Base-by-base conservation (phyloP, 179 eudicot species). In the Spinacia oleracea region DNA sequence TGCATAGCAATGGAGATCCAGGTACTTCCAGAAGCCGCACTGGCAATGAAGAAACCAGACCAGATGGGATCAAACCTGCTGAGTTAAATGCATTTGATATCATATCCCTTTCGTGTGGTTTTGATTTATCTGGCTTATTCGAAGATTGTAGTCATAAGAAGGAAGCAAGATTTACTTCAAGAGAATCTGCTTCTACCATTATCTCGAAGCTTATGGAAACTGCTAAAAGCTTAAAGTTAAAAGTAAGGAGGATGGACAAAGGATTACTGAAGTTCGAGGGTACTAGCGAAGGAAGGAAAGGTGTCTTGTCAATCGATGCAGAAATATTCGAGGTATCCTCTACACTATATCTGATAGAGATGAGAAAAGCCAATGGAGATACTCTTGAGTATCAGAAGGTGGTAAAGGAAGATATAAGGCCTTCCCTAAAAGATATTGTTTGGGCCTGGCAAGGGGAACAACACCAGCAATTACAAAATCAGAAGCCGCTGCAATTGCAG, bases 391-490 rank as follows among this genome's bases (percentile, higher is more conserved):
- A 79, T 76, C 83, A 80, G 43, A 83, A 76, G 80, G 50, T 79
- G 53, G 43, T 83, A 9, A 76, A 64, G 66, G 85, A 83, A 21
- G 83, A 83, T 65, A 72, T 83, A 48, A 83, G 82, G 75, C 85
- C 85, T 46, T 82, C 80, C 50, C 74, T 83, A 40, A 72, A 58
- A 46, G 85, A 79, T 65, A 76, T 83, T 71, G 80, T 83, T 79
- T 83, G 85, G 85, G 85, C 85, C 9, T 83, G 85, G 85, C 85
- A 83, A 72, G 85, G 83, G 32, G 85, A 83, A 35, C 85, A 76
- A 8, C 74, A 64, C 9, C 72, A 66, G 29, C 73, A 53, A 2
- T 70, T 35, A 67, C 79, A 72, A 46, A 48, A 77, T 38, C 84
- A 65, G 34, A 70, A 72, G 50, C 74, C 63, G 48, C 38, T 59